Evolutionary conservation across 306 rosid genomes (phyloP).

Genomic region (Geum urbanum): DNA sequence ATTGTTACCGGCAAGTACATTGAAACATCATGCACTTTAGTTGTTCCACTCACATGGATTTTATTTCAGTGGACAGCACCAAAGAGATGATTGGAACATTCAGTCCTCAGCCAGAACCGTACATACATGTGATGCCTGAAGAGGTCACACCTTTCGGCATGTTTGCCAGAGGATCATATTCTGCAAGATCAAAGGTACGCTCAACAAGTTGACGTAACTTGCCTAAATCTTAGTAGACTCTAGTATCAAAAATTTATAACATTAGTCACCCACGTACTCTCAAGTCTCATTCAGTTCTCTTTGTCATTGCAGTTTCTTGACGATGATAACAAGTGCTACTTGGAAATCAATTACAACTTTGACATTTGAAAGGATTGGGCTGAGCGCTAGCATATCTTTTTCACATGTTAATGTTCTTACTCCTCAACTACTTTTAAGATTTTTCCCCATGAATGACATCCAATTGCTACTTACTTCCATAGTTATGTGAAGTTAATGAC

Average conservation of each 20-base stretch:
- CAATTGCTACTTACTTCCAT: conserved; percentile 18
- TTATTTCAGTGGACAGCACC: conserved; percentile 39
- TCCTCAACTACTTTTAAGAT: conserved; percentile 14
- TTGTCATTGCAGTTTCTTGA: conserved; percentile 39
- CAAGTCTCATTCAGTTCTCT: conserved; percentile 13
- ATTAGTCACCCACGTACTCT: background rate
- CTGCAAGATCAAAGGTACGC: conserved; percentile 47
- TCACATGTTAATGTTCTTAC: conserved; percentile 23
- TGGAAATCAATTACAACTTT: conserved; percentile 49
- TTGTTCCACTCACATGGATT: background rate
- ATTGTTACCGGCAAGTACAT: background rate
- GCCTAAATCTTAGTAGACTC: background rate
- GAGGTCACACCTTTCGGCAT: conserved; percentile 51
- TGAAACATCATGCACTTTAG: background rate
- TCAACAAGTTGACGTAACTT: background rate
- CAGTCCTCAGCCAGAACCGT: conserved; percentile 50
- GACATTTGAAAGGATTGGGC: conserved; percentile 51
- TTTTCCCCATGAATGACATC: conserved; percentile 8
- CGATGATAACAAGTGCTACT: conserved; percentile 53
- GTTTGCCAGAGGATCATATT: conserved; percentile 48
- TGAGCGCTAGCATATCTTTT: conserved; percentile 8
- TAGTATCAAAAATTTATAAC: background rate
- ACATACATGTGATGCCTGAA: conserved; percentile 49
- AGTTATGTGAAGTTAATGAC: conserved; percentile 27
- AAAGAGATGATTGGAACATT: conserved; percentile 56